A percentile compares a stretch with the other conserved stretches of the same genome.
Conservation (phyloP, 139 green algal species). For the Micractinium sp. region DNA sequence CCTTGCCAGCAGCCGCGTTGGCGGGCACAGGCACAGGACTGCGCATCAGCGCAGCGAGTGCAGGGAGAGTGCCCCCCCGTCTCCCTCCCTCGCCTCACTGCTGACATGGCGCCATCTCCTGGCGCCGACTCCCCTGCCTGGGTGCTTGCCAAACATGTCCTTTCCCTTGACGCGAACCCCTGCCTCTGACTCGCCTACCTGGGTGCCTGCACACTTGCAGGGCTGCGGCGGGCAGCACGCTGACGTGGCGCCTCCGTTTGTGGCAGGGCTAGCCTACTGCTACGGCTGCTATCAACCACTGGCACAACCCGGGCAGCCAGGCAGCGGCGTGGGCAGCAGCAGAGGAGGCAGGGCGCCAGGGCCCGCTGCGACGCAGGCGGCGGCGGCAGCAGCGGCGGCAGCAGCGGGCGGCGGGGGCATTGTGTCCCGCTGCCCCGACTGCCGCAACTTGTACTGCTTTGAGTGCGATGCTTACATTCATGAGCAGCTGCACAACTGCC, state of each 20-base stretch:
- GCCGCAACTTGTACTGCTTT: slow-evolving; percentile 88
- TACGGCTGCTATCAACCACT: slow-evolving; percentile 62
- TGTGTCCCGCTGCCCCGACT: slow-evolving; percentile 77
- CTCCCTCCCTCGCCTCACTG: too few species aligned
- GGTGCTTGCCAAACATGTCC: too few species aligned
- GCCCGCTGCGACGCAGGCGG: neutral
- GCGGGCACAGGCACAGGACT: too few species aligned
- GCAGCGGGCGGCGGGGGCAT: slow-evolving; percentile 24
- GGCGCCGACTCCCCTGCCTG: too few species aligned
- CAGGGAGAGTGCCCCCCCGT: too few species aligned
- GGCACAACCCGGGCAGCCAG: too few species aligned
- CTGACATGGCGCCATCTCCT: too few species aligned
- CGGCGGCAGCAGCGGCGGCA: neutral
- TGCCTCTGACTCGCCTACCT: too few species aligned
- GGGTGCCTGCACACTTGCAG: neutral
- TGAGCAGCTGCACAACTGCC: slow-evolving; percentile 95
- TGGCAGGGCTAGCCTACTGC: slow-evolving; percentile 46
- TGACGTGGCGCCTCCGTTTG: slow-evolving; percentile 1
- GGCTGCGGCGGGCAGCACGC: slow-evolving; percentile 13
- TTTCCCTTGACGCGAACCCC: too few species aligned
- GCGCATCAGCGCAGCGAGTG: too few species aligned
- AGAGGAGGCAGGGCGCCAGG: neutral
- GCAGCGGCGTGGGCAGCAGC: too few species aligned
- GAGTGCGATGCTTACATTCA: slow-evolving; percentile 96
- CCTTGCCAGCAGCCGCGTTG: too few species aligned